A percentile compares a stretch with the other conserved stretches of the same genome.
Conservation (phyloP, 257 asterid genomes). For the Perilla frutescens region DNA sequence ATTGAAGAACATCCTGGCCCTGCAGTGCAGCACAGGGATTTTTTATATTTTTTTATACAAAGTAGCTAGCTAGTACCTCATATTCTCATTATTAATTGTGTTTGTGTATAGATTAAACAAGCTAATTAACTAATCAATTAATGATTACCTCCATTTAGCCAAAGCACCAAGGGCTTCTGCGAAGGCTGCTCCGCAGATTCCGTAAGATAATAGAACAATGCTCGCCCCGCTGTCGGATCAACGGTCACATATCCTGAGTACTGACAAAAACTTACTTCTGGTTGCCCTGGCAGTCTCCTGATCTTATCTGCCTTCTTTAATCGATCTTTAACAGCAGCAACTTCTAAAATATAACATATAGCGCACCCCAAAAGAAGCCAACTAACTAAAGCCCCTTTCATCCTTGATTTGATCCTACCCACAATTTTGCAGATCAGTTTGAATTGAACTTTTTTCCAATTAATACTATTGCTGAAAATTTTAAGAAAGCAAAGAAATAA, state of each 20-base stretch:
- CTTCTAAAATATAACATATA: no score
- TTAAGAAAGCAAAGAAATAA: no score
- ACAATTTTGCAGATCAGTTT: no score
- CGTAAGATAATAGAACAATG: constrained; percentile 46
- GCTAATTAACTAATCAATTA: no score
- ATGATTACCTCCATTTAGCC: constrained; percentile 54
- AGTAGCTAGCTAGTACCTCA: no score
- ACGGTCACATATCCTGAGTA: constrained; percentile 52
- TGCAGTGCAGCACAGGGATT: not conserved
- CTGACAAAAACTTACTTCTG: constrained; percentile 43
- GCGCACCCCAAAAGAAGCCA: no score
- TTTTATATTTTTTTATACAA: no score
- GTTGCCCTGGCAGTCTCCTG: constrained; percentile 43
- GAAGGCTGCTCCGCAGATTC: constrained; percentile 42
- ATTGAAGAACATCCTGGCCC: constrained; percentile 80
- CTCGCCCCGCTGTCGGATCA: constrained; percentile 47
- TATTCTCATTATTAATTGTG: no score
- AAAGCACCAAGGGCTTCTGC: constrained; percentile 44
- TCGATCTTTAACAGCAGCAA: constrained; percentile 31
- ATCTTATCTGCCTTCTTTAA: constrained; percentile 40
- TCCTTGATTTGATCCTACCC: no score
- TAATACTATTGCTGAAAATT: no score
- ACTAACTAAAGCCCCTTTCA: no score
- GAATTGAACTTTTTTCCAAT: no score
- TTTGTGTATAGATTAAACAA: not conserved